Percentiles rank a stretch among this genome's conserved stretches.
These are phyloP conservation scores for Wickerhamiella vanderwaltii DNA, from an alignment of 805 yeast species.

Conservation along the genomic window DNA sequence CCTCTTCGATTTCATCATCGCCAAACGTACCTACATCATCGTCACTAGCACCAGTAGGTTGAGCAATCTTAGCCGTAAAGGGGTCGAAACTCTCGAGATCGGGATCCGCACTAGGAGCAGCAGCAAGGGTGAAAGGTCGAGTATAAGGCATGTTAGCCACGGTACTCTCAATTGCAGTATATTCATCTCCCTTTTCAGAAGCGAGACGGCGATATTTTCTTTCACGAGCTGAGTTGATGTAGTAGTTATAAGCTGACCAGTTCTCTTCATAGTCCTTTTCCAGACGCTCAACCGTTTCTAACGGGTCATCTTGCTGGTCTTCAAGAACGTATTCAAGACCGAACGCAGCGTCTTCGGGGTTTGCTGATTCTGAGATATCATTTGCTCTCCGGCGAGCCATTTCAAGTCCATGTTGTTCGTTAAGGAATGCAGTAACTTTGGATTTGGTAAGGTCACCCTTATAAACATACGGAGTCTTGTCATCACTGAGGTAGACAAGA, in stretches of 20 bases:
- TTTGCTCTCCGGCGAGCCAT: slow-evolving; percentile 17
- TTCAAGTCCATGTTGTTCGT: slow-evolving; percentile 21
- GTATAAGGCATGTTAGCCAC: slow-evolving; percentile 2
- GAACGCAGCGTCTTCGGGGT: slow-evolving; percentile 16
- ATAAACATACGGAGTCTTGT: slow-evolving; percentile 20
- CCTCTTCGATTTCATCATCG: slow-evolving; percentile 79
- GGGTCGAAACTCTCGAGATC: slow-evolving; percentile 3
- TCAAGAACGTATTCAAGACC: slow-evolving; percentile 21
- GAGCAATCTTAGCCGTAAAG: not conserved
- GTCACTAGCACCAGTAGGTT: slow-evolving; percentile 7
- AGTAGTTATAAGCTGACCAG: slow-evolving; percentile 5
- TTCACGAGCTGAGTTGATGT: slow-evolving; percentile 16
- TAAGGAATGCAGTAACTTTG: slow-evolving; percentile 20
- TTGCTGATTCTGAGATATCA: slow-evolving; percentile 7
- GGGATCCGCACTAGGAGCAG: slow-evolving; percentile 8
- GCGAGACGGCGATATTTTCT: slow-evolving; percentile 7
- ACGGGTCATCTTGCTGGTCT: slow-evolving; percentile 18
- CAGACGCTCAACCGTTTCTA: slow-evolving; percentile 16
- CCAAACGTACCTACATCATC: slow-evolving; percentile 31
- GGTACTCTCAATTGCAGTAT: slow-evolving; percentile 9
- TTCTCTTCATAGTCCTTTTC: slow-evolving; percentile 13
- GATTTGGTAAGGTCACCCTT: slow-evolving; percentile 24
- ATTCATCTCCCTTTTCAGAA: slow-evolving; percentile 13
- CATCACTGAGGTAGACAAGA: slow-evolving; percentile 22
- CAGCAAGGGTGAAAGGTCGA: slow-evolving; percentile 4